These are phyloP conservation scores for Crotalaria pallida DNA, from an alignment of 306 rosid genomes.

Conservation along the genomic window DNA sequence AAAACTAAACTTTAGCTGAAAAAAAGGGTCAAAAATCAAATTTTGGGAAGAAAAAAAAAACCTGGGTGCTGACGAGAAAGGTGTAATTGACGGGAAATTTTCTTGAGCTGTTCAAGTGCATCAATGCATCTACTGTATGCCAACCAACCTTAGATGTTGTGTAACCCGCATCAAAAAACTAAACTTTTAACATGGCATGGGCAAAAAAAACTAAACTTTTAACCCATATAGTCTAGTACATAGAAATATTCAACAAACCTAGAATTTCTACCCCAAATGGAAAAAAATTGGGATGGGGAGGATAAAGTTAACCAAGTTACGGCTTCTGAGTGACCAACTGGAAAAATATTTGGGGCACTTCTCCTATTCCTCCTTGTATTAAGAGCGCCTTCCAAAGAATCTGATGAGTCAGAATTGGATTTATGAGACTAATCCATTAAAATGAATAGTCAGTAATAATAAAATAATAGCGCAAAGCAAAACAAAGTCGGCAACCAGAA, in stretches of 20 bases:
- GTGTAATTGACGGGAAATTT: too few species aligned
- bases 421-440: slow-evolving; percentile 19
- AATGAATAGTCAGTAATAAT: slow-evolving; percentile 20
- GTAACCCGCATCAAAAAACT: too few species aligned
- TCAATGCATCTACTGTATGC: too few species aligned
- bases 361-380: slow-evolving; percentile 14
- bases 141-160: too few species aligned
- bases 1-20: too few species aligned
- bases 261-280: neutral
- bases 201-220: neutral
- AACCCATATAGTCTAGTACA: neutral
- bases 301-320: slow-evolving; percentile 8
- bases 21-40: too few species aligned
- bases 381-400: slow-evolving; percentile 25
- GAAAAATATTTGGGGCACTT: slow-evolving; percentile 19
- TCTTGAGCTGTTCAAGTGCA: too few species aligned
- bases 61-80: too few species aligned
- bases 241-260: neutral
- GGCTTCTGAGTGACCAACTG: slow-evolving; percentile 16
- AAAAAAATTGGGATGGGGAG: neutral
- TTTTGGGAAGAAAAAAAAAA: too few species aligned
- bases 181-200: neutral
- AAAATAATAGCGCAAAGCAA: neutral
- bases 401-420: slow-evolving; percentile 26
- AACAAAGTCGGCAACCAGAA: neutral